Percentiles rank a stretch among this genome's conserved stretches.
Conservation (phyloP, 2,329 filamentous ascomycete species). For the Penicillium aurantiogriseum region DNA sequence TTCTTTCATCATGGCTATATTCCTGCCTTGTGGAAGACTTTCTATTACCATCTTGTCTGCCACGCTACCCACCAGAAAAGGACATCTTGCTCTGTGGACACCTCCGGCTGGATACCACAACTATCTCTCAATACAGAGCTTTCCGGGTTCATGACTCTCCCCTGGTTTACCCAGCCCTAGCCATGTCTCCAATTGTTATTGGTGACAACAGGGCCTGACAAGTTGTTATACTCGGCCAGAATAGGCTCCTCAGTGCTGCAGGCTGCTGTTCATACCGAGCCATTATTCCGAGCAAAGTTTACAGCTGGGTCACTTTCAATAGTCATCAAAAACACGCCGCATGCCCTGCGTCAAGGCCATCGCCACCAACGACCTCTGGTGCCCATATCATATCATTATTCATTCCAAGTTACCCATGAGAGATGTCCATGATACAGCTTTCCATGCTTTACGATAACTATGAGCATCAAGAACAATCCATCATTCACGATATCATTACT, state of each 20-base stretch:
- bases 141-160: not conserved
- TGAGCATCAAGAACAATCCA: not conserved
- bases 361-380: not conserved
- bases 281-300: not conserved
- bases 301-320: not conserved
- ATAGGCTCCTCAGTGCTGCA: not conserved
- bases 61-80: not conserved
- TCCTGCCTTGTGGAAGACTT: not conserved
- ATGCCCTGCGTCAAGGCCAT: not conserved
- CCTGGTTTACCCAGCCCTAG: not conserved
- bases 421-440: not conserved
- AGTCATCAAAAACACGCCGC: not conserved
- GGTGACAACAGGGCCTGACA: not conserved
- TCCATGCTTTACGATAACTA: not conserved
- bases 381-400: not conserved
- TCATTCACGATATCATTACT: not conserved
- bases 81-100: not conserved
- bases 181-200: not conserved
- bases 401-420: not conserved
- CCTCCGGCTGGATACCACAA: not conserved
- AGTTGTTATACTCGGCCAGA: not conserved
- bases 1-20: not conserved
- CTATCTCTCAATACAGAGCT: not conserved
- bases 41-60: not conserved
- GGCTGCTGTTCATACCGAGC: not conserved